Percentiles rank a stretch among this genome's conserved stretches.
These are phyloP conservation scores for Piper betle DNA, from an alignment of 164 flowering plant genomes.

Conservation along the genomic window DNA sequence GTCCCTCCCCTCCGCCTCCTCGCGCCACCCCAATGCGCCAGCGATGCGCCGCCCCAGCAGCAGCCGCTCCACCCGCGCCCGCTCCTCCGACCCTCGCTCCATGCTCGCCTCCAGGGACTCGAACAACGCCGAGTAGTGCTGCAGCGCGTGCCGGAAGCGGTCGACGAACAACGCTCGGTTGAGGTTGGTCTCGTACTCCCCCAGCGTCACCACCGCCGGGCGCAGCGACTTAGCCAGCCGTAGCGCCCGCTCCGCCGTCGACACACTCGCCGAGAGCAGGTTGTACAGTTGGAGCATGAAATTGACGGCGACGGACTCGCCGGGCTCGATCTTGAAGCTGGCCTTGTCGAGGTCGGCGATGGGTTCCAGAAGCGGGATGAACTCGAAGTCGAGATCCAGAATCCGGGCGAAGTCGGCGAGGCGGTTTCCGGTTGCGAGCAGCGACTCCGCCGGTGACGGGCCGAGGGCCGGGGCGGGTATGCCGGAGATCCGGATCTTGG, in stretches of 20 bases:
- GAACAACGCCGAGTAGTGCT: conserved; percentile 62
- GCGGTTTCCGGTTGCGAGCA: conserved; percentile 62
- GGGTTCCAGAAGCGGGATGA: conserved; percentile 54
- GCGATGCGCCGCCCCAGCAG: conserved; percentile 53
- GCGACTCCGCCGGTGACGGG: conserved; percentile 28
- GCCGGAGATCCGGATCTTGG: conserved; percentile 55
- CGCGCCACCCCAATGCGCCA: conserved; percentile 37
- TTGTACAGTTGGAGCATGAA: conserved; percentile 84
- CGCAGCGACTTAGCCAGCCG: conserved; percentile 50
- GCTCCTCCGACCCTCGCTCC: conserved; percentile 44
- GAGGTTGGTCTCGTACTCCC: conserved; percentile 67
- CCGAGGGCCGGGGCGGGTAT: conserved; percentile 67
- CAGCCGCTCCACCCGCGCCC: conserved; percentile 45
- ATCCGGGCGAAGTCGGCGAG: conserved; percentile 63
- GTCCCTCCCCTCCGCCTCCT: conserved; percentile 25
- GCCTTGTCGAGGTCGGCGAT: conserved; percentile 39
- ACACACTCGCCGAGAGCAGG: conserved; percentile 43
- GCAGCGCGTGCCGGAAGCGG: conserved; percentile 55
- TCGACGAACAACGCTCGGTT: conserved; percentile 38
- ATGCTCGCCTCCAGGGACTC: conserved; percentile 78
- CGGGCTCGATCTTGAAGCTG: conserved; percentile 46
- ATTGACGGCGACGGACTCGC: conserved; percentile 65
- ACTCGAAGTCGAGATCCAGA: conserved; percentile 64
- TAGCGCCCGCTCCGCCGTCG: conserved; percentile 37
- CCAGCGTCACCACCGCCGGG: conserved; percentile 66